These are phyloP conservation scores for Trametes villosa DNA, from an alignment of 768 basidiomycete genomes.

Conservation along the genomic window DNA sequence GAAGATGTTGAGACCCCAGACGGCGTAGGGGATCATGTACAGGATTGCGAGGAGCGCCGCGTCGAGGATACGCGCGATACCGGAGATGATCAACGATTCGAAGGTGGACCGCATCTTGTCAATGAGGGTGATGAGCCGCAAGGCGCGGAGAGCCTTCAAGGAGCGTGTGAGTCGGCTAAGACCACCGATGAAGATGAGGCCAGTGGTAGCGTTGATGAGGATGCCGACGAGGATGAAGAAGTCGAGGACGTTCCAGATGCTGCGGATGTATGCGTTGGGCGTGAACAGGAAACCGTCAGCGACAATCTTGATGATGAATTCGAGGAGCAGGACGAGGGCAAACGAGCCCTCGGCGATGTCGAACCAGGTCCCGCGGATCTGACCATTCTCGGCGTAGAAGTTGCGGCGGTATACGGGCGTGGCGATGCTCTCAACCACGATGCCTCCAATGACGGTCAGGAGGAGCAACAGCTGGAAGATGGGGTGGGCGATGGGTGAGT, in stretches of 20 bases:
- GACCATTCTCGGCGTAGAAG: conserved; percentile 65
- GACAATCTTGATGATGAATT: conserved; percentile 87
- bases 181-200: conserved; percentile 75
- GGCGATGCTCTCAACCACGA: conserved; percentile 81
- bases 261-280: conserved; percentile 89
- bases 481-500: conserved; percentile 65
- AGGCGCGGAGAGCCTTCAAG: conserved; percentile 85
- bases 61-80: conserved; percentile 82
- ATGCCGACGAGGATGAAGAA: conserved; percentile 82
- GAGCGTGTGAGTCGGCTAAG: conserved; percentile 82
- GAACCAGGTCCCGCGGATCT: conserved; percentile 81
- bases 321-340: conserved; percentile 70
- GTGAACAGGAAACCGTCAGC: conserved; percentile 93
- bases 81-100: conserved; percentile 84
- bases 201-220: conserved; percentile 72
- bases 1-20: conserved; percentile 96
- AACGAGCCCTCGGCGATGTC: conserved; percentile 78
- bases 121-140: conserved; percentile 89
- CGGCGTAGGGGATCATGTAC: conserved; percentile 90
- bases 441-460: conserved; percentile 76
- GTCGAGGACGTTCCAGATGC: conserved; percentile 92
- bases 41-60: conserved; percentile 89
- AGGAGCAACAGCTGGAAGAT: conserved; percentile 78
- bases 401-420: conserved; percentile 82
- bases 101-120: conserved; percentile 87